Base-by-base conservation (phyloP, 805 yeast genomes). In the Ogataea glucozyma region DNA sequence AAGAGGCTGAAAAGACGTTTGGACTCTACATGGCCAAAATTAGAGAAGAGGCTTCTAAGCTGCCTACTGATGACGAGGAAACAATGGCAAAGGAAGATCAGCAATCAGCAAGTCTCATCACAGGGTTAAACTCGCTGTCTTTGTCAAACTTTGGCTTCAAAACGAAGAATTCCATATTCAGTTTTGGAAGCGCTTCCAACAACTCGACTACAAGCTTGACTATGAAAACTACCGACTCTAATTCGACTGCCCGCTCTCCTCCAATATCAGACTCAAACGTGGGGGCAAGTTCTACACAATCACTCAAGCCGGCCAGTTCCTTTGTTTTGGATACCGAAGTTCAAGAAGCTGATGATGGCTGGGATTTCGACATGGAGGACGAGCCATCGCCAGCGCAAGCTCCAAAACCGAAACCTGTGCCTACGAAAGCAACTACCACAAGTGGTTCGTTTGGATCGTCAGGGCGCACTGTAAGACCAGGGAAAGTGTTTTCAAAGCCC, bases 1-100 rank as follows among this genome's bases (percentile, higher is more conserved):
- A 64, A 0, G 86, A 84, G 56, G 96, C 97, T 0, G 78, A 78
- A 52, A 64, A 71, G 33, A 75, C 88, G 0, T 81, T 91, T 50
- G 81, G 83, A 20, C 44, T 73, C 20, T 84, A 86, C 56, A 67
- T 84, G 56, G 62, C 59, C 4, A 79, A 77, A 51, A 73, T 85
- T 42, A 71, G 73, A 36, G 56, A 53, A 4, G 82, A 73, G 34
- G 75, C 78, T 6, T 49, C 70, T 2, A 60, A 60, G 10, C 38
- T 64, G n/a, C 59, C 56, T 1, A 47, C 44, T 7, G 64, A 58
- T 31, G 60, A 59, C 26, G 57, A 54, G 17, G 57, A 55, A 10
- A 55, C 58, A 1, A 49, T 58, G 22, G 52, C 56, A 8, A 54
- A 57, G 33, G 60, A 50, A 29, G 50, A 43, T 5, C 38, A 40